Base-by-base conservation (phyloP, 305 asterid species). In the Fraxinus ornus region DNA sequence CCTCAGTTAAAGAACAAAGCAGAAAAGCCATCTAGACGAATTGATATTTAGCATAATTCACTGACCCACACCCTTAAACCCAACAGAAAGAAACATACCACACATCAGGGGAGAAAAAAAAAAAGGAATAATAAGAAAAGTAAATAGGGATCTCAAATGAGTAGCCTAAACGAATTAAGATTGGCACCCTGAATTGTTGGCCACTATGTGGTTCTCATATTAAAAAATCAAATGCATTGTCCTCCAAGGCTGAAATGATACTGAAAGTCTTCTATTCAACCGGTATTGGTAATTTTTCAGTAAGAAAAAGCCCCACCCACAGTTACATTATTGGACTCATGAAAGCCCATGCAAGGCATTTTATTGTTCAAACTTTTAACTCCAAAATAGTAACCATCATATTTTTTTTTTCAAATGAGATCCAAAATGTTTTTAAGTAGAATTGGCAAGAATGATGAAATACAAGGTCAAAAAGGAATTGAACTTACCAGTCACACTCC, bases 401-500 rank as follows among this genome's bases (percentile, higher is more conserved):
- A 49, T 64, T 28, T 21, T 33, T 12, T 6, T 35, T 36, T 36
- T 36, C 47, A 55, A 57, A 39, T 39, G 17, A 49, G 86, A 77
- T 37, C 62, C 77, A 33, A 86, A 80, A 72, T 49, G 2, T 49
- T 81, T 62, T 73, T 36, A 10, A 82, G 13, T 22, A 21, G 68
- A 15, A 64, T 32, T 7, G 77, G 78, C 78, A 76, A 37, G 36
- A 78, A 66, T 41, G 60, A 80, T 49, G 10, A 41, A 74, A 21
- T 24, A 7, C 22, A 66, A 76, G 9, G 76, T 21, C 78, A 74
- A 81, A 66, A 24, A 41, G 78, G 21, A 78, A 36, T 70, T 73
- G 74, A 80, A 91, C 95, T 85, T 80, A 95, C 98, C 99, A 95
- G 84, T 95, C 99, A 87, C 99, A 95, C 86, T 95, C 99, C 91